Evolutionary conservation across 1,139 yeast species (phyloP).

Genomic region (Tardiomyces depauwii): DNA sequence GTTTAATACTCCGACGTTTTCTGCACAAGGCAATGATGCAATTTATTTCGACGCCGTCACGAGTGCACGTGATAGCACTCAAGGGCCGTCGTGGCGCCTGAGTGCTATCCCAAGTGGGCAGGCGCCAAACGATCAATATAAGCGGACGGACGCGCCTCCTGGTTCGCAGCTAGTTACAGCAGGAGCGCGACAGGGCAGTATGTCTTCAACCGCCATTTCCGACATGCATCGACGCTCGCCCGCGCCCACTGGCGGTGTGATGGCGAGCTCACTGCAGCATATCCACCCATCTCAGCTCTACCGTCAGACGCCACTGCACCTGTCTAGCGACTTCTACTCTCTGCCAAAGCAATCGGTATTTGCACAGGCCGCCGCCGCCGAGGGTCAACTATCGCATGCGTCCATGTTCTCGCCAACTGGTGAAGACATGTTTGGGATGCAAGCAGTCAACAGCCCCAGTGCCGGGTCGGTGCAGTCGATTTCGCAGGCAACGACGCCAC

Average conservation of each 20-base stretch:
- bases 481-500: neutral
- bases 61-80: neutral
- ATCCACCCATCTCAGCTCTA: constrained; percentile 15
- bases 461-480: neutral
- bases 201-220: neutral
- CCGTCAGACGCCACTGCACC: neutral
- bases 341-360: neutral
- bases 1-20: neutral
- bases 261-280: constrained; percentile 9
- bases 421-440: neutral
- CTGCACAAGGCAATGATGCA: neutral
- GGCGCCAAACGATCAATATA: neutral
- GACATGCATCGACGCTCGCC: neutral
- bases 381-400: neutral
- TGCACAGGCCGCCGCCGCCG: neutral
- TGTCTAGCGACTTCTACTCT: neutral
- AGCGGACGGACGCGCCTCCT: neutral
- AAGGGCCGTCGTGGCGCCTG: neutral
- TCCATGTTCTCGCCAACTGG: neutral
- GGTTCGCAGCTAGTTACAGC: neutral
- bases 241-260: neutral
- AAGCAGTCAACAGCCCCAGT: neutral
- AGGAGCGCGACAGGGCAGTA: neutral
- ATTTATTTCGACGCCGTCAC: neutral
- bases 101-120: neutral